These are phyloP conservation scores for Blepharisma stoltei DNA, from an alignment of 73 alveolate species.

Conservation along the genomic window DNA sequence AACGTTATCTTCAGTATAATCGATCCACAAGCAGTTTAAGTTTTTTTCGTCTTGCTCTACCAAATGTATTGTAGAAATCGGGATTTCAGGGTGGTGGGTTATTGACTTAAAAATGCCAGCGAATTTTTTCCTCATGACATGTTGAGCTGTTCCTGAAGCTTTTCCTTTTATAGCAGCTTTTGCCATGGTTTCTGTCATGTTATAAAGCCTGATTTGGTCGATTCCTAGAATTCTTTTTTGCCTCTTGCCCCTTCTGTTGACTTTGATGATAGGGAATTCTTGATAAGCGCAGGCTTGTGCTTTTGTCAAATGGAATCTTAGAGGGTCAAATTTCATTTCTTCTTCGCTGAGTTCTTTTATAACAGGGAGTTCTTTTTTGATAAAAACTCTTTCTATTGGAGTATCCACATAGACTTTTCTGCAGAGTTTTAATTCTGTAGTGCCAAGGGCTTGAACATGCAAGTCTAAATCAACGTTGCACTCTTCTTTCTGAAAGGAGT, in stretches of 20 bases:
- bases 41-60: neutral
- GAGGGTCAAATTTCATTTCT: slow-evolving; percentile 5
- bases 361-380: neutral
- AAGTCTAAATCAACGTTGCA: neutral
- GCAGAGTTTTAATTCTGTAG: neutral
- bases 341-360: neutral
- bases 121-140: neutral
- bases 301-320: neutral
- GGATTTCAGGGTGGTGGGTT: slow-evolving; percentile 13
- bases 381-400: neutral
- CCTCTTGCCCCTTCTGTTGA: neutral
- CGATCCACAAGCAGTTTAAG: neutral
- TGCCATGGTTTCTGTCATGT: neutral
- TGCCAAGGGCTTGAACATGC: neutral
- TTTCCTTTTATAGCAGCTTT: neutral
- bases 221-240: slow-evolving; percentile 24
- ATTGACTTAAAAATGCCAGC: neutral
- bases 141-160: neutral
- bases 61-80: neutral
- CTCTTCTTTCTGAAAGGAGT: neutral
- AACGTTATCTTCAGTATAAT: neutral
- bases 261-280: slow-evolving; percentile 6
- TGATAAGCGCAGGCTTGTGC: slow-evolving; percentile 22
- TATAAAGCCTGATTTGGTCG: neutral
- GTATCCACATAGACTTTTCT: neutral